These are phyloP conservation scores for Sporisorium reilianum DNA, from an alignment of 1,284 basidiomycete species.

Conservation along the genomic window DNA sequence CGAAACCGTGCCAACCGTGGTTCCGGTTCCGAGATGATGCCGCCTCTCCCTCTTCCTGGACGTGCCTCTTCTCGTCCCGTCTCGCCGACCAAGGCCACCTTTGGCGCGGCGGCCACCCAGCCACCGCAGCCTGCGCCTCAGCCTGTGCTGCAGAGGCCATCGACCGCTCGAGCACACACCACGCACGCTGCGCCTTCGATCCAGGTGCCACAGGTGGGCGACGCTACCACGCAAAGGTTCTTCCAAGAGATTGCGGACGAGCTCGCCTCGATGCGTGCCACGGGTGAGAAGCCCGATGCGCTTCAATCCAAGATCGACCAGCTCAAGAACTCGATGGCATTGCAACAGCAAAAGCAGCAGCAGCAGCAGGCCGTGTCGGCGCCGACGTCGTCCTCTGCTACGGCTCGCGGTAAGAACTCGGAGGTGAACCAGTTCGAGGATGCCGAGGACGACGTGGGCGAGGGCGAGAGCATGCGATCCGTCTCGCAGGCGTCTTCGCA, in stretches of 20 bases:
- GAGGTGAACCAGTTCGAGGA: constrained; percentile 72
- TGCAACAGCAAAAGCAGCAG: constrained; percentile 39
- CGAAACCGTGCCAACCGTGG: constrained; percentile 34
- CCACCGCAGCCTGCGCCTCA: constrained; percentile 27
- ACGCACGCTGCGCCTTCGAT: constrained; percentile 56
- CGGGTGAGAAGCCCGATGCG: constrained; percentile 70
- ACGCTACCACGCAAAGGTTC: constrained; percentile 80
- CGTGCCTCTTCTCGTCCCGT: constrained; percentile 50
- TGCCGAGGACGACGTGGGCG: constrained; percentile 72
- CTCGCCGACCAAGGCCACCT: constrained; percentile 44
- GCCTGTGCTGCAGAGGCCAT: constrained; percentile 24
- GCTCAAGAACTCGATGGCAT: constrained; percentile 68
- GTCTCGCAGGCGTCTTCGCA: constrained; percentile 51
- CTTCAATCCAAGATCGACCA: constrained; percentile 70
- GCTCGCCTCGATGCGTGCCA: constrained; percentile 75
- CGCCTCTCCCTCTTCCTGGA: constrained; percentile 38
- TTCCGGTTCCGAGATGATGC: constrained; percentile 44
- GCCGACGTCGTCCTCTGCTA: constrained; percentile 3
- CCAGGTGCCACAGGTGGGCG: constrained; percentile 69
- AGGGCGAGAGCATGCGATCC: constrained; percentile 51
- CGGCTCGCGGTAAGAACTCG: constrained; percentile 25
- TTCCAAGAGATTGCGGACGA: constrained; percentile 85
- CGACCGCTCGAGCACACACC: constrained; percentile 50
- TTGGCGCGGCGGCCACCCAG: constrained; percentile 18
- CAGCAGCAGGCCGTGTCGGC: constrained; percentile 20